Evolutionary conservation across 2,329 filamentous ascomycete species (phyloP), one percentile per base, ranked within the genome.

Genomic region (Penicillium sclerotiorum): DNA sequence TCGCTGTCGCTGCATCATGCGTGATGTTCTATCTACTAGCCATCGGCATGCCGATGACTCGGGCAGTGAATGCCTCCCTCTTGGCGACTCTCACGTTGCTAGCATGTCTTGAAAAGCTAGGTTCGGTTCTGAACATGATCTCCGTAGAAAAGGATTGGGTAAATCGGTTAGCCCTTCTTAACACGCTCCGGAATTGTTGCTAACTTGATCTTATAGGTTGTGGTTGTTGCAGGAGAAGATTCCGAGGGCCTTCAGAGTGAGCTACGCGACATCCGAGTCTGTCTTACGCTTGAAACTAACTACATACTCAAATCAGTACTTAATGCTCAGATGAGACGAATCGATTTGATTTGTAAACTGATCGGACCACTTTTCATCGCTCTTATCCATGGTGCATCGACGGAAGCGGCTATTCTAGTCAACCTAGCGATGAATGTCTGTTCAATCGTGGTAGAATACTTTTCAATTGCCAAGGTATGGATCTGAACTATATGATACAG

Each of bases 131-230:
- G 69, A 89, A 88, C 60, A 73, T 81, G 2, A 79, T 89, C 1
- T 76, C 86, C 0, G 77, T 90, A 0, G 87, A 89, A 66, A 75
- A 82, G 59, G 87, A 90, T 59, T 89, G 86, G 86, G 65, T 71
- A n/a, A n/a, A n/a, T n/a, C 47, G 30, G 58, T 86, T 0, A 18
- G 13, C 12, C 13, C 18, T 18, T 20, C 21, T 11, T 28, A 7
- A 7, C 25, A 7, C 25, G 12, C 7, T 12, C 12, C 7, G 25
- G 25, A 21, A 5, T 21, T 39, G 17, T 20, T n/a, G 47, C 49
- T 15, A 45, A 22, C 36, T 7, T 18, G 13, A 4, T 20, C 13
- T 21, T 21, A 20, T n/a, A 56, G 53, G 47, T 51, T 33, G 50
- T 56, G 4, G 50, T 53, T 5, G 37, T 53, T 35, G 51, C 50